A percentile compares a stretch with the other conserved stretches of the same genome.
These are phyloP conservation scores for Fomitopsis serialis DNA, from an alignment of 768 basidiomycete genomes.

Conservation along the genomic window DNA sequence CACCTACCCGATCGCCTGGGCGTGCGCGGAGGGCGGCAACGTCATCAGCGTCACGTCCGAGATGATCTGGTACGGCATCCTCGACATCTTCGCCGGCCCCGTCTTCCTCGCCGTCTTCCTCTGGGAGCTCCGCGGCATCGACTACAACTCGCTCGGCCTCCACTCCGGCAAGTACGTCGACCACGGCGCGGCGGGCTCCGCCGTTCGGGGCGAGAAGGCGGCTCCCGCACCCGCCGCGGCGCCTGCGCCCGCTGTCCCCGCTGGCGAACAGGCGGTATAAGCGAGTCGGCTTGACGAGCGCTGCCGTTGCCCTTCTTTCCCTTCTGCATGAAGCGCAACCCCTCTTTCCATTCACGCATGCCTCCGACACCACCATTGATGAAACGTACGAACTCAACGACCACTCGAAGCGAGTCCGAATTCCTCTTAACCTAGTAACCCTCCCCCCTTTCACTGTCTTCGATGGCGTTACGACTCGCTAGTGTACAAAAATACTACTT, in stretches of 20 bases:
- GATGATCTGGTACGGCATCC: constrained; percentile 53
- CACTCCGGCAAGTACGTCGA: constrained; percentile 24
- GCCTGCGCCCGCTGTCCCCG: background rate
- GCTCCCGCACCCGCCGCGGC: background rate
- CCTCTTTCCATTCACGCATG: background rate
- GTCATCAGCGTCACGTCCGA: constrained; percentile 45
- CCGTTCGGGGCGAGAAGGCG: background rate
- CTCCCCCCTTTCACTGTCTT: background rate
- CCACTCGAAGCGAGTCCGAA: background rate
- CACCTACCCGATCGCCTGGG: constrained; percentile 57
- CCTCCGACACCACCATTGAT: background rate
- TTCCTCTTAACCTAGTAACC: background rate
- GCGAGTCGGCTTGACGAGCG: background rate
- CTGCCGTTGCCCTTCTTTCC: too few relatives aligned
- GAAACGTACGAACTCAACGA: background rate
- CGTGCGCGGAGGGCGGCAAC: constrained; percentile 46
- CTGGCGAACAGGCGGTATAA: background rate
- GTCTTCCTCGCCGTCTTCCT: constrained; percentile 30
- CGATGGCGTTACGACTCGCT: background rate
- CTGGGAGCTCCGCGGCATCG: constrained; percentile 18
- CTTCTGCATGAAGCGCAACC: background rate
- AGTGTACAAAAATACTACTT: background rate
- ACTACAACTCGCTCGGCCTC: constrained; percentile 25
- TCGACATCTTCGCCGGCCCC: constrained; percentile 36
- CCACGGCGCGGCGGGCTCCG: background rate